Evolutionary conservation across 768 basidiomycete species (phyloP).

Genomic region (Xanthoconium stramineum): DNA sequence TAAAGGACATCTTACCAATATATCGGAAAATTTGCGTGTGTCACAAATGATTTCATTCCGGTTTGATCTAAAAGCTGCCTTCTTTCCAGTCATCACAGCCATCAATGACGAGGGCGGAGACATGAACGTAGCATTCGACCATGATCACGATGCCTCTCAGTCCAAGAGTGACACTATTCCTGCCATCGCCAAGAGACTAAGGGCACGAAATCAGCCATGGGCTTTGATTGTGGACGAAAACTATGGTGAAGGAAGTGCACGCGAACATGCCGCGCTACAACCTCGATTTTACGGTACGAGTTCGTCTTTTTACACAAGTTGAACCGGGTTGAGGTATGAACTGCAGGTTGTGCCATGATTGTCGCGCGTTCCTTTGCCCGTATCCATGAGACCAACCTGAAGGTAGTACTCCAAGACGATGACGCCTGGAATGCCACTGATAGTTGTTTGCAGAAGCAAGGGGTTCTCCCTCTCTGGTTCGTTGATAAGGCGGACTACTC

Average conservation of each 20-base stretch:
- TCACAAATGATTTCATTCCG: slow-evolving; percentile 12
- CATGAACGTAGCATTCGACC: slow-evolving; percentile 89
- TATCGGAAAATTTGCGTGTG: slow-evolving; percentile 91
- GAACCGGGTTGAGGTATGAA: background rate
- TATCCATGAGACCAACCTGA: slow-evolving; percentile 97
- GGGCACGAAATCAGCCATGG: slow-evolving; percentile 83
- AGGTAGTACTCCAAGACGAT: slow-evolving; percentile 44
- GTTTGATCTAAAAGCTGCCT: slow-evolving; percentile 5
- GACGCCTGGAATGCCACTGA: background rate
- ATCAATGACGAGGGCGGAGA: slow-evolving; percentile 94
- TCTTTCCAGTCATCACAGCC: slow-evolving; percentile 78
- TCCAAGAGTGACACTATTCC: slow-evolving; percentile 79
- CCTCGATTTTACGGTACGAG: slow-evolving; percentile 84
- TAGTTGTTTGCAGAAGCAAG: slow-evolving; percentile 75
- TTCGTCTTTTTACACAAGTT: background rate
- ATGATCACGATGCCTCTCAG: slow-evolving; percentile 44
- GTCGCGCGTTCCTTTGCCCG: slow-evolving; percentile 93
- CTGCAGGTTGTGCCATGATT: slow-evolving; percentile 77
- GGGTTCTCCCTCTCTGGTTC: slow-evolving; percentile 94
- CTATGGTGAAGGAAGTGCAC: slow-evolving; percentile 96
- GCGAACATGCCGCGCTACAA: slow-evolving; percentile 96
- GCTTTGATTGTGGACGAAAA: slow-evolving; percentile 94
- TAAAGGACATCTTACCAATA: slow-evolving; percentile 95
- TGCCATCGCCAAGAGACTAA: slow-evolving; percentile 84
- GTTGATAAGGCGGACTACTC: slow-evolving; percentile 80